Base-by-base conservation (phyloP, 768 basidiomycete species). In the Macrolepiota fuliginosa region DNA sequence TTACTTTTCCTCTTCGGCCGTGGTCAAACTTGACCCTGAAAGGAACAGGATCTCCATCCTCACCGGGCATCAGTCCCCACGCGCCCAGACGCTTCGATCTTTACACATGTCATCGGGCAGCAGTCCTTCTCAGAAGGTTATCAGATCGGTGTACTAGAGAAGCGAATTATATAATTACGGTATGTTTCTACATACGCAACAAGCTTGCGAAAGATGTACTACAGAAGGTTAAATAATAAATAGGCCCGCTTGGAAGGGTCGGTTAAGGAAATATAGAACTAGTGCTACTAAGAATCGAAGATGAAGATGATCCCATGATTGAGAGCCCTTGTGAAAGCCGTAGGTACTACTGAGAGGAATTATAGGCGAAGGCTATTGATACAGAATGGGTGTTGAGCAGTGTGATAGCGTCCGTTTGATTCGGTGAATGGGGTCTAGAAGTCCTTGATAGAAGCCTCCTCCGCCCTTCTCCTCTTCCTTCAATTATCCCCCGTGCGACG, bases 381-480 rank as follows among this genome's bases (percentile, higher is more conserved):
- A 72, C 69, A 73, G 54, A 63, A 64, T 61, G 45, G 32, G 27
- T 54, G 54, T 42, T 32, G 35, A 36, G n/a, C 22, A 55, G 4
- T 51, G 54, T 63, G 54, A 55, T 54, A 36, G 24, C 19, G 63
- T 71, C 72, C 73, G 71, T 68, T 61, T 66, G 63, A 67, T 69
- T 72, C 70, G 71, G 71, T 61, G 68, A 69, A 70, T 66, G 65
- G 59, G 62, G 64, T 70, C 68, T 66, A 65, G 62, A 62, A 62
- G 57, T 59, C 64, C 50, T 63, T 64, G 56, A 67, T 65, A 64
- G 66, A 65, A 62, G 62, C 58, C 57, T 54, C 56, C 57, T 62
- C 60, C 46, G 50, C 52, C 32, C 52, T 45, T 22, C 25, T 53
- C 29, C 37, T 46, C 46, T 47, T 13, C 15, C 13, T 12, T 22